phyloP scores from a whole-genome alignment of 1,284 basidiomycete genomes.

The Irpex sp. region DNA sequence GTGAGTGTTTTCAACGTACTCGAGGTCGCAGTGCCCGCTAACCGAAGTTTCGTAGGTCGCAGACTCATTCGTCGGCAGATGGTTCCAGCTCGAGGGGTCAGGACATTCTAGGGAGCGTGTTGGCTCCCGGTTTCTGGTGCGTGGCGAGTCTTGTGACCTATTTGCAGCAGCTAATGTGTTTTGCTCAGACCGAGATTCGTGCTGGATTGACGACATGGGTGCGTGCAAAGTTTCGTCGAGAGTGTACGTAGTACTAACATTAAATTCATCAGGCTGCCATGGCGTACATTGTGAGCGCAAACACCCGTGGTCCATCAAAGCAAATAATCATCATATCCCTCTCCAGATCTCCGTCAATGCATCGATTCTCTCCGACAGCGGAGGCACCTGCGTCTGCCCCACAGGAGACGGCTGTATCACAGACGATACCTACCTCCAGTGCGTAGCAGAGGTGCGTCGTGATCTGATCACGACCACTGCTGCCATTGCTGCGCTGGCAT shows the following conservation, averaged over 20 bases:
- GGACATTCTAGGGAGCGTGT: slow-evolving; percentile 73
- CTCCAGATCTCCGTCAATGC: slow-evolving; percentile 81
- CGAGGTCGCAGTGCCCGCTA: too few relatives aligned
- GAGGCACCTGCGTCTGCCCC: slow-evolving; percentile 80
- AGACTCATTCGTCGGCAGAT: slow-evolving; percentile 67
- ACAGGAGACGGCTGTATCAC: slow-evolving; percentile 45
- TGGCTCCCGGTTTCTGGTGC: slow-evolving; percentile 72
- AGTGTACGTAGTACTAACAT: slow-evolving; percentile 2
- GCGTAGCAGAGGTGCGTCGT: slow-evolving; percentile 62
- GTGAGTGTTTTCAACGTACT: slow-evolving; percentile 15
- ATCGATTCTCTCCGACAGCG: slow-evolving; percentile 70
- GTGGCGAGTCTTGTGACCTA: slow-evolving; percentile 22
- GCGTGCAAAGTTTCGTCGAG: slow-evolving; percentile 20
- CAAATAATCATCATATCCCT: background rate
- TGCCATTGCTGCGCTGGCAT: slow-evolving; percentile 72
- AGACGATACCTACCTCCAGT: slow-evolving; percentile 64
- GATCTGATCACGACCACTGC: slow-evolving; percentile 81
- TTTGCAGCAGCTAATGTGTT: background rate
- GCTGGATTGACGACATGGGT: slow-evolving; percentile 85
- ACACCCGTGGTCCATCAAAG: background rate
- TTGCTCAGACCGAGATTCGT: slow-evolving; percentile 67
- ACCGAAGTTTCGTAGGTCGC: slow-evolving; percentile 49
- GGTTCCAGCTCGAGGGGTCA: slow-evolving; percentile 84
- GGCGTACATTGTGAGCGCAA: slow-evolving; percentile 57
- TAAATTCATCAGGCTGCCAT: slow-evolving; percentile 48